A percentile compares a stretch with the other conserved stretches of the same genome.
phyloP scores from a whole-genome alignment of 257 asterid genomes.

The Nemophila menziesii region DNA sequence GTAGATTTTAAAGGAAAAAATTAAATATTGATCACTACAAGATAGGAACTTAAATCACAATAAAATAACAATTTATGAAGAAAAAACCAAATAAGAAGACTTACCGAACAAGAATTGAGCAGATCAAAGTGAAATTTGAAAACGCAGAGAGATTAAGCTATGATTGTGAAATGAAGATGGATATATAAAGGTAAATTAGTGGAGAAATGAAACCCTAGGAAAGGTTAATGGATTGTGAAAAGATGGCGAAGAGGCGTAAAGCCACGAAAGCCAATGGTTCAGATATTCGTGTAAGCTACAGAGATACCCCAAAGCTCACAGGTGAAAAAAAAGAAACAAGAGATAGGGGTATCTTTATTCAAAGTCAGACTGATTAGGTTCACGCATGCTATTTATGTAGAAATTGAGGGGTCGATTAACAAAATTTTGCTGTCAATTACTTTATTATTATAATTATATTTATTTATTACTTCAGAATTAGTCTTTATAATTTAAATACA shows the following conservation, averaged over 20 bases:
- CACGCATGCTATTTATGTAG: slow-evolving; percentile 12
- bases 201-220: slow-evolving; percentile 24
- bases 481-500: no score
- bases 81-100: neutral
- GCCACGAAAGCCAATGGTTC: slow-evolving; percentile 21
- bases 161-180: neutral
- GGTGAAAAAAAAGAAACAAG: slow-evolving; percentile 2
- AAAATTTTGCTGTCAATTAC: no score
- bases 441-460: no score
- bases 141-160: neutral
- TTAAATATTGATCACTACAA: neutral
- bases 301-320: slow-evolving; percentile 2
- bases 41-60: neutral
- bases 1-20: no score
- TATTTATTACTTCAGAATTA: no score
- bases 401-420: slow-evolving; percentile 7
- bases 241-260: no score
- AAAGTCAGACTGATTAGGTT: neutral
- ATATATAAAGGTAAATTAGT: slow-evolving; percentile 5
- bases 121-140: neutral
- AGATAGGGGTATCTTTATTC: neutral
- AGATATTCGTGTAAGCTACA: slow-evolving; percentile 12
- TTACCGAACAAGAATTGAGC: neutral
- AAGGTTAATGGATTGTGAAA: neutral
- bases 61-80: neutral